Conservation (phyloP, 192 early-diverging fungal species). For the Rhizophagus sp. region DNA sequence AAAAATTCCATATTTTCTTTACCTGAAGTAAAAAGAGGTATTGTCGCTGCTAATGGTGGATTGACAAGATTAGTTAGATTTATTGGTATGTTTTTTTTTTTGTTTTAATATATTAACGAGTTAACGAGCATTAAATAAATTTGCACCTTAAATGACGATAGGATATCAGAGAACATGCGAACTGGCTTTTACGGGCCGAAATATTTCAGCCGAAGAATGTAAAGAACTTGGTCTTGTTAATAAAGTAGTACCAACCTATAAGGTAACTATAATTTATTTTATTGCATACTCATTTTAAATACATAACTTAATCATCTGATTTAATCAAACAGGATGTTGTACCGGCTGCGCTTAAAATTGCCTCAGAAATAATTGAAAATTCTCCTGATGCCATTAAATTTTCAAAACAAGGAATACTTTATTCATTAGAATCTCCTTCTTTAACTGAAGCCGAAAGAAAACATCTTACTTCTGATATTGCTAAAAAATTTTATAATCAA, state of each 20-base stretch:
- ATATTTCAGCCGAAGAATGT: slow-evolving; percentile 39
- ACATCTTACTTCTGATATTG: slow-evolving; percentile 32
- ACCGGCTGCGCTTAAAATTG: slow-evolving; percentile 31
- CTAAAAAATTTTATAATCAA: slow-evolving; percentile 28
- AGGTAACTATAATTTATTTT: not conserved
- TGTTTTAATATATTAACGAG: too few relatives aligned
- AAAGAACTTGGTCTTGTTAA: slow-evolving; percentile 44
- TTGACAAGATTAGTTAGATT: slow-evolving; percentile 36
- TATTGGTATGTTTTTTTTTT: slow-evolving; percentile 21
- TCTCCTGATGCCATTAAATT: slow-evolving; percentile 47
- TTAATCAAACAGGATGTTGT: slow-evolving; percentile 30
- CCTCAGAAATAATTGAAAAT: slow-evolving; percentile 37
- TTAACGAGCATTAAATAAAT: too few relatives aligned
- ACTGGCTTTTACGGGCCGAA: slow-evolving; percentile 41
- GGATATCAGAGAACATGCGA: slow-evolving; percentile 42
- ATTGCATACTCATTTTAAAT: not conserved
- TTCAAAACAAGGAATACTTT: slow-evolving; percentile 39
- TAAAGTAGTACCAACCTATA: slow-evolving; percentile 30
- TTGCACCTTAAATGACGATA: not conserved
- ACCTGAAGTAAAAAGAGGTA: slow-evolving; percentile 46
- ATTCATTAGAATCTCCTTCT: slow-evolving; percentile 38
- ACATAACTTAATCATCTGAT: not conserved
- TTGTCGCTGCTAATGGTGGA: slow-evolving; percentile 39
- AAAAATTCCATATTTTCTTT: slow-evolving; percentile 41
- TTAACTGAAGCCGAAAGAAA: slow-evolving; percentile 36